Base-by-base conservation (phyloP, 257 asterid genomes). In the Verbascum thapsus region DNA sequence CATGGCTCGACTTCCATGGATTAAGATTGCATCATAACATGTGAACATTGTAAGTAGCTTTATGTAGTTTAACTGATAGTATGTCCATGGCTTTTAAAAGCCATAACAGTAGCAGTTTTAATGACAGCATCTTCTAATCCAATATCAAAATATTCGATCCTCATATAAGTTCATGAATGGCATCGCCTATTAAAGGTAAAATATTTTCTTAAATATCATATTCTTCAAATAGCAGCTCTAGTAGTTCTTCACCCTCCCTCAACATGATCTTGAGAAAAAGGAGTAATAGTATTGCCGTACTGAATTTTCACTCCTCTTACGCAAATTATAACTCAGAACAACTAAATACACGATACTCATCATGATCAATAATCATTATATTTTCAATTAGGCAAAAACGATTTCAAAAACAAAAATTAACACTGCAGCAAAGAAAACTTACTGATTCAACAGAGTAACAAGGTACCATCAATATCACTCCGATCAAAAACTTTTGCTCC, bases 401-500 rank as follows among this genome's bases (percentile, higher is more conserved):
- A n/a, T n/a, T n/a, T n/a, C n/a, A n/a, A n/a, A n/a, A n/a, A n/a
- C n/a, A n/a, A n/a, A n/a, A 44, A 35, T 41, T 19, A 0, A 39
- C 22, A 50, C n/a, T n/a, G n/a, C n/a, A n/a, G n/a, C n/a, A n/a
- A 38, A 58, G 8, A 8, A 15, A 22, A 51, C 94, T 78, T 59
- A 88, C 98, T 8, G 98, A 91, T 83, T 91, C 98, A 78, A 88
- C 80, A 59, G 87, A 84, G 71, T 88, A 91, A 71, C 86, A 88
- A 11, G 98, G 98, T 5, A 91, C 98, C 96, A 91, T 88, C 81
- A 91, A 63, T 61, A 88, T 62, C 67, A 91, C 96, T 42, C 98
- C 96, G 62, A 91, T 91, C 80, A 91, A 70, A 76, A 91, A 91
- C 78, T 88, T 91, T 70, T 91, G 98, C 80, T 91, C 98, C 98